Conservation (phyloP, 2,329 filamentous ascomycete genomes). For the Colletotrichum lentis region DNA sequence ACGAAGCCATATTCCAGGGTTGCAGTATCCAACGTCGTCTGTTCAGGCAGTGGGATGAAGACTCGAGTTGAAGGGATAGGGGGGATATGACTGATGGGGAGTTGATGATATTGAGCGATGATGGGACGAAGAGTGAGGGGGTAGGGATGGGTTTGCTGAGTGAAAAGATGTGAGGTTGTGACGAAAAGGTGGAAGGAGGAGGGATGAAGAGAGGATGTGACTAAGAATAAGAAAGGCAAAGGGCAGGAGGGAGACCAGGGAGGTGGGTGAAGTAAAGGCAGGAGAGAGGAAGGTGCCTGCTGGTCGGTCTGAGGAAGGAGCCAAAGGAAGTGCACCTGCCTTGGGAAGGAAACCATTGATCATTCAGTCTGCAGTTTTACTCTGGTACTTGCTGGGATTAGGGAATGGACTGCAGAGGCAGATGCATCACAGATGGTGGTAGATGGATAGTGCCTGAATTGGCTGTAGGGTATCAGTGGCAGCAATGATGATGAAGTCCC, state of each 20-base stretch:
- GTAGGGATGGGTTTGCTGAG: not conserved
- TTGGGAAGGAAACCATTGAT: not conserved
- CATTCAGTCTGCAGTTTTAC: not conserved
- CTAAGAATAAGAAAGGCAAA: not conserved
- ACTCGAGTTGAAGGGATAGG: not conserved
- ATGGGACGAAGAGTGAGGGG: not conserved
- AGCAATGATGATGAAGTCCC: not conserved
- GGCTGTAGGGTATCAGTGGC: too few relatives aligned
- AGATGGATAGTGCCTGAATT: not conserved
- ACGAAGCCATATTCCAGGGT: constrained; percentile 19
- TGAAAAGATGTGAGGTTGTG: not conserved
- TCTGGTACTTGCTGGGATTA: too few relatives aligned
- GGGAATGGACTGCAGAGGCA: not conserved
- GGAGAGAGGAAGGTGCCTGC: not conserved
- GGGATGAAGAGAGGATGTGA: not conserved
- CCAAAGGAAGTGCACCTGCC: not conserved
- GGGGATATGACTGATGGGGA: not conserved
- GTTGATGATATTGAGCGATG: constrained; percentile 10
- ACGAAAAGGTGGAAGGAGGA: not conserved
- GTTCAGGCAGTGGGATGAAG: not conserved
- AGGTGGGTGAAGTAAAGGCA: not conserved
- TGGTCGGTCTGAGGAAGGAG: not conserved
- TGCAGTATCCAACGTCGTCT: constrained; percentile 7
- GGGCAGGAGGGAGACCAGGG: too few relatives aligned
- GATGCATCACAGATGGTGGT: not conserved